These are phyloP conservation scores for Piper longum DNA, from an alignment of 164 flowering plant genomes.

Conservation along the genomic window DNA sequence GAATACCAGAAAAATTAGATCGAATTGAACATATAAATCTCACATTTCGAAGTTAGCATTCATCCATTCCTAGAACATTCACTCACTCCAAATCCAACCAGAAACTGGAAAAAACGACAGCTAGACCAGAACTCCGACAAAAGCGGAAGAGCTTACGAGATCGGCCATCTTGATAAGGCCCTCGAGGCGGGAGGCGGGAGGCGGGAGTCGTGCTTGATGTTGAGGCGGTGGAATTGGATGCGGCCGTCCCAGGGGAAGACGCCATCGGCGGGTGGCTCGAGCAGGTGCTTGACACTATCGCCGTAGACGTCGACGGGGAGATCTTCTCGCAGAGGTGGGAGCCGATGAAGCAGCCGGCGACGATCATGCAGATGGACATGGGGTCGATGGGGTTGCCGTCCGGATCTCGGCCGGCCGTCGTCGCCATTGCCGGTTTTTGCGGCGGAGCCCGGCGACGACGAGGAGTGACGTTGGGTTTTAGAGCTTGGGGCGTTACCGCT, in stretches of 20 bases:
- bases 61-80: not conserved
- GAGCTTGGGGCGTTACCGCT: too few relatives aligned
- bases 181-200: conserved; percentile 89
- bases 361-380: conserved; percentile 24
- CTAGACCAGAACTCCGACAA: not conserved
- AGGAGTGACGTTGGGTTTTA: not conserved
- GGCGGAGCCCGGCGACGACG: conserved; percentile 6
- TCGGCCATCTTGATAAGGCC: conserved; percentile 93
- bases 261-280: conserved; percentile 5
- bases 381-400: conserved; percentile 23
- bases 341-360: conserved; percentile 30
- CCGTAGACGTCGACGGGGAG: conserved; percentile 20
- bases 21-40: too few relatives aligned
- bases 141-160: conserved; percentile 40
- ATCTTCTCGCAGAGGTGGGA: conserved; percentile 31
- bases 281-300: conserved; percentile 25
- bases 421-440: not conserved
- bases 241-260: conserved; percentile 50
- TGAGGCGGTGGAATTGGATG: conserved; percentile 87
- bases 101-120: not conserved
- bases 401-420: conserved; percentile 14
- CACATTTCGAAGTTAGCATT: not conserved
- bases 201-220: conserved; percentile 90
- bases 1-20: too few relatives aligned
- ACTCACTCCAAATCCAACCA: not conserved